Conservation (phyloP, 257 asterid species). For the Coffea canephora region DNA sequence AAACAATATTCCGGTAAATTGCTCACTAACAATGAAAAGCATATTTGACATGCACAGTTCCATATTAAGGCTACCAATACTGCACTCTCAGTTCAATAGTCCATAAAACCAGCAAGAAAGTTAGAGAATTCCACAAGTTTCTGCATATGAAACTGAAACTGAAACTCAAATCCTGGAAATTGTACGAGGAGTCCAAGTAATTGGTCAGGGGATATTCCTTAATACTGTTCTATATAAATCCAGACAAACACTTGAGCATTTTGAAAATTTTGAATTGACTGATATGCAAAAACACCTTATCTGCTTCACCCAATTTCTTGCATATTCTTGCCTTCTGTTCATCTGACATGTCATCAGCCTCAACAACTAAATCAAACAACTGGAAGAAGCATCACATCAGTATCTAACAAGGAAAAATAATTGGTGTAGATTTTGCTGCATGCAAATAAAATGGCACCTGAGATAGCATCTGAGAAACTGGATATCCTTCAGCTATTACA, state of each 20-base stretch:
- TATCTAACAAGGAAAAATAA: conserved; percentile 10
- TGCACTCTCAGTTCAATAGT: background rate
- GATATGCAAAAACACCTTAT: conserved; percentile 51
- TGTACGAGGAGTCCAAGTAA: background rate
- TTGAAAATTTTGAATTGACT: background rate
- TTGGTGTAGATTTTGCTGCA: background rate
- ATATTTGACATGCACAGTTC: background rate
- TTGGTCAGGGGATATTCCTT: background rate
- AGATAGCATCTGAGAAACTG: conserved; percentile 81
- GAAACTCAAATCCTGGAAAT: background rate
- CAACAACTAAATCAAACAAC: conserved; percentile 70
- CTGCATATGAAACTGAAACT: background rate
- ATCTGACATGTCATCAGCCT: conserved; percentile 65
- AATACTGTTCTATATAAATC: background rate
- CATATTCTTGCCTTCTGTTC: conserved; percentile 86
- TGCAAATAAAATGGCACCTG: conserved; percentile 53
- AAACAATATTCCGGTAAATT: background rate
- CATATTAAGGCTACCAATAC: background rate
- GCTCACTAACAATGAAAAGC: background rate
- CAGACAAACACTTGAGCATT: background rate
- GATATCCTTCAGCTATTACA: conserved; percentile 91
- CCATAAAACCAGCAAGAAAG: background rate
- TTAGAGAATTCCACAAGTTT: background rate
- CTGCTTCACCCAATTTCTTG: conserved; percentile 90
- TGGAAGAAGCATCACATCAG: conserved; percentile 45